phyloP scores from a whole-genome alignment of 2,329 filamentous ascomycete species.

The Lachnellula arida region DNA sequence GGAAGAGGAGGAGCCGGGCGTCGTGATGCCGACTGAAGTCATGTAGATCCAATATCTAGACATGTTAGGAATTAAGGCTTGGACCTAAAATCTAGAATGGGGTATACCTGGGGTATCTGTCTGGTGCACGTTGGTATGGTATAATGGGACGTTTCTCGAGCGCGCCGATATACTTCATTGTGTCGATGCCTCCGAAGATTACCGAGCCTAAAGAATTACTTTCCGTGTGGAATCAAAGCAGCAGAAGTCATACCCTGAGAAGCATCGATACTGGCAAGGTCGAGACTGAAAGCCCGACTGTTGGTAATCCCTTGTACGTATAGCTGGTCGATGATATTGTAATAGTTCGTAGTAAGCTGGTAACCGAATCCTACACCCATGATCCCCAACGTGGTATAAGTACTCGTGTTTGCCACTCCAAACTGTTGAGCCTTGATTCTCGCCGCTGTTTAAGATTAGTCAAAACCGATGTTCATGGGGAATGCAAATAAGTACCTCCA shows the following conservation, averaged over 20 bases:
- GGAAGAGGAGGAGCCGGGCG: slow-evolving; percentile 2
- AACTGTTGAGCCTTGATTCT: slow-evolving; percentile 7
- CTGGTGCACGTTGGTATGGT: slow-evolving; percentile 1
- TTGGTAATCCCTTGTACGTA: slow-evolving; percentile 9
- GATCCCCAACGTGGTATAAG: slow-evolving; percentile 6
- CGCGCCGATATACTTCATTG: slow-evolving; percentile 15
- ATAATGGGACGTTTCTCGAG: slow-evolving; percentile 17
- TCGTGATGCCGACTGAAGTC: slow-evolving; percentile 12
- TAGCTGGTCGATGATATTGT: slow-evolving; percentile 16
- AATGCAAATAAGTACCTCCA: neutral
- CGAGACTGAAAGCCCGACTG: slow-evolving; percentile 18
- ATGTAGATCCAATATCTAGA: slow-evolving; percentile 20
- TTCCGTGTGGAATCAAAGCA: neutral
- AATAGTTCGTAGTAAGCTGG: slow-evolving; percentile 10
- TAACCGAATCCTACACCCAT: slow-evolving; percentile 12
- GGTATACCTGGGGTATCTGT: slow-evolving; percentile 7
- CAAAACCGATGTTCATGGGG: neutral
- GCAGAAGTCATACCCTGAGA: slow-evolving; percentile 6
- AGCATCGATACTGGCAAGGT: slow-evolving; percentile 13
- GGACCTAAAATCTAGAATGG: neutral
- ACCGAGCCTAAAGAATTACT: slow-evolving; percentile 9
- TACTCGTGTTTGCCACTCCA: slow-evolving; percentile 4
- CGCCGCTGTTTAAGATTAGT: neutral
- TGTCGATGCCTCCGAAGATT: slow-evolving; percentile 23
- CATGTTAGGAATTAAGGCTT: neutral